These are phyloP conservation scores for Epithemia pelagica DNA, from an alignment of 108 stramenopile genomes.

Conservation along the genomic window DNA sequence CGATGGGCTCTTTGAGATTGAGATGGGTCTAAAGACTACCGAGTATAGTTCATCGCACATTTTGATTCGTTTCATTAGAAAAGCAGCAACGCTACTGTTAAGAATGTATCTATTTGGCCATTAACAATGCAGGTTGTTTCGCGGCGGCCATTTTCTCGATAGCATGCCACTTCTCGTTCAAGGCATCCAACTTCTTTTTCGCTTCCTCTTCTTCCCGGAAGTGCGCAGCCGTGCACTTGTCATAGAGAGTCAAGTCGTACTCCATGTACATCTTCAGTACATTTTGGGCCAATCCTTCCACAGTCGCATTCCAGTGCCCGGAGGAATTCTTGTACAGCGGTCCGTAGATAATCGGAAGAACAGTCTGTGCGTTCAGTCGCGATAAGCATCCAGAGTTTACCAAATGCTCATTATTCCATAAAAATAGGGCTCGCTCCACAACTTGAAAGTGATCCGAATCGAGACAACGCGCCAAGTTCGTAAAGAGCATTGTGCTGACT, in stretches of 20 bases:
- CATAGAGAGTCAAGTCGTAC: constrained; percentile 82
- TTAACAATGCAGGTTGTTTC: constrained; percentile 7
- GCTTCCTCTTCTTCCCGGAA: constrained; percentile 86
- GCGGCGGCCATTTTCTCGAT: constrained; percentile 56
- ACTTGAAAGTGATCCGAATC: constrained; percentile 96
- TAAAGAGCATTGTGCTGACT: constrained; percentile 79
- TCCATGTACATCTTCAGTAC: constrained; percentile 96
- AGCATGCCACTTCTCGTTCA: constrained; percentile 63
- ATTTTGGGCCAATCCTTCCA: constrained; percentile 95
- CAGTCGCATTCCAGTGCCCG: constrained; percentile 99
- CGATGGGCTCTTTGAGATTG: no score
- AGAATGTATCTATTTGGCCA: constrained; percentile 17
- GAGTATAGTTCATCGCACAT: no score
- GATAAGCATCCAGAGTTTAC: constrained; percentile 84
- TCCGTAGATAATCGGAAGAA: constrained; percentile 93
- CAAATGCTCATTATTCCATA: constrained; percentile 98
- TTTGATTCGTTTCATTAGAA: no score
- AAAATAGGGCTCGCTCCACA: constrained; percentile 92
- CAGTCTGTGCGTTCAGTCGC: constrained; percentile 79
- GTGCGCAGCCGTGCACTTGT: constrained; percentile 81
- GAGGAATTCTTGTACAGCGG: constrained; percentile 88
- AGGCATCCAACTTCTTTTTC: constrained; percentile 69
- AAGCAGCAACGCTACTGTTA: no score
- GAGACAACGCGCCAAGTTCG: constrained; percentile 87
- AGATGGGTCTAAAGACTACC: no score